Evolutionary conservation across 108 stramenopile genomes (phyloP), one percentile per base, ranked within the genome.

Genomic region (Nitzschia sp.): DNA sequence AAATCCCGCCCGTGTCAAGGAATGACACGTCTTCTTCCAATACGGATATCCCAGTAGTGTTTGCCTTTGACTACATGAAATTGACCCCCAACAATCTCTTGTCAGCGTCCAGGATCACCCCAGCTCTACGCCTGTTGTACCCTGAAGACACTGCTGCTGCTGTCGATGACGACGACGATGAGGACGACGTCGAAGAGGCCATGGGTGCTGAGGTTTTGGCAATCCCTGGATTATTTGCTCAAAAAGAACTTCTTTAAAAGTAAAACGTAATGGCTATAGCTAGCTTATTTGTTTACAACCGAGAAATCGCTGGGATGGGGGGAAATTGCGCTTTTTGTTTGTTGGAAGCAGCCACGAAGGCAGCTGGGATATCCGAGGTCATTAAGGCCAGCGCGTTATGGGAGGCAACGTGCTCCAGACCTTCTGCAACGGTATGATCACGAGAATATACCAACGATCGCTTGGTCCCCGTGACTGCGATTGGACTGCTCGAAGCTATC

Each of bases 41-140:
- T 26, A 21, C 8, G 15, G 36, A 36, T 27, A 63, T 74, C 11
- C 81, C 79, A 21, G 68, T 90, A 47, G 60, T 82, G 8, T 84
- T 88, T 74, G 88, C 88, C 16, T 94, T 89, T 68, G 93, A 94
- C 77, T 86, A 88, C 58, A 88, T 94, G 90, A 71, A 52, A 35
- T 46, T 94, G 5, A 80, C 73, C 0, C 81, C 81, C 2, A 29
- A 33, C 9, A 79, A 80, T 26, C 35, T 90, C 9, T 9, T 27
- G 2, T 31, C 73, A 32, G 85, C 92, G 27, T 74, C 85, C 25
- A 77, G 64, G 36, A 27, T 93, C 21, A 89, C 89, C 19, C 83
- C 87, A 13, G 87, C 89, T 21, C 50, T 93, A 46, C 78, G 86
- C 26, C 62, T 87, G 31, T 35, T 93, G 29, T 93, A 93, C 58